Base-by-base conservation (phyloP, 2,329 filamentous ascomycete genomes). In the Colletotrichum spinosum region DNA sequence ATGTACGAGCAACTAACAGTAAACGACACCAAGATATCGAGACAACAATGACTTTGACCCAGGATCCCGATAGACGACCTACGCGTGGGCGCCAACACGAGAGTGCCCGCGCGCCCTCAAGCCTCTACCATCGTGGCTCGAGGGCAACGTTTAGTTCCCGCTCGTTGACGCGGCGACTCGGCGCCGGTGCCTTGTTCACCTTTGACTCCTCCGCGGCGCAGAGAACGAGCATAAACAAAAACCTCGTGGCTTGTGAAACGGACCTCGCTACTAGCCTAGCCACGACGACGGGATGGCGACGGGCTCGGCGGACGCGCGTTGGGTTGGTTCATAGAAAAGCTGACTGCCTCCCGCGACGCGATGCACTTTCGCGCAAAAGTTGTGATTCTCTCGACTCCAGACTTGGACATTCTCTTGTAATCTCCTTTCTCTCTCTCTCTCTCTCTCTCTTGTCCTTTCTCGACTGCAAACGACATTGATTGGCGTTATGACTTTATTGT, bases 141-240 rank as follows among this genome's bases (percentile, higher is more conserved):
- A 34, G 12, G n/a, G 58, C 41, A 48, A 39, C 33, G 15, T 6
- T 53, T 66, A 66, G 63, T 48, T 57, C 52, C 52, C 39, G 53
- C 34, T 8, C 39, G 48, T 57, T 44, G 58, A 63, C 15, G 48
- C 44, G 50, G 44, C 46, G 37, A 64, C 37, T 17, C 41, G 58
- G 51, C 12, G 11, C n/a, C 3, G 13, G 48, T 12, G 62, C 42
- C 49, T 62, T 60, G 60, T 54, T 25, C 25, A 4, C 25, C 55
- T 51, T 45, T 44, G 13, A 15, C 46, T 49, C 42, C 25, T 46
- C 10, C n/a, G 60, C 52, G 51, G 52, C 52, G 48, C 63, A 53
- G 46, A 52, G 25, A 39, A 5, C n/a, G 17, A 25, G 41, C 11
- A 46, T 17, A 51, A 15, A 52, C 45, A 35, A 17, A 25, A 17